A percentile compares a stretch with the other conserved stretches of the same genome.
Conservation (phyloP, 176 grass and related monocot genomes). For the Miscanthus lutarioriparius region DNA sequence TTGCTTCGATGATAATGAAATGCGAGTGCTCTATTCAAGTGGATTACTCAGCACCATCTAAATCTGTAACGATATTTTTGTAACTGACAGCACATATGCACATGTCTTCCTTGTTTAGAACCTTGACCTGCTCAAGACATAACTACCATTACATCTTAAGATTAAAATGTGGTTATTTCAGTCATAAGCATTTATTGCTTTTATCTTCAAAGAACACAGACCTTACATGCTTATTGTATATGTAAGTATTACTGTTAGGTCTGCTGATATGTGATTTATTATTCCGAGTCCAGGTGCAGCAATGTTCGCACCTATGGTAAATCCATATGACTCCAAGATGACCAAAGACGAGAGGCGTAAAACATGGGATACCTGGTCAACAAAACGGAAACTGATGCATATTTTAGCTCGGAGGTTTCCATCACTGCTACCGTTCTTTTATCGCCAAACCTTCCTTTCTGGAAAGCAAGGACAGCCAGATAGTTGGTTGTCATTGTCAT, state of each 20-base stretch:
- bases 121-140: neutral
- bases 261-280: neutral
- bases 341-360: slow-evolving; percentile 85
- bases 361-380: slow-evolving; percentile 82
- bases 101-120: slow-evolving; percentile 4
- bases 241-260: neutral
- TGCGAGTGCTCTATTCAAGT: neutral
- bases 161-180: slow-evolving; percentile 4
- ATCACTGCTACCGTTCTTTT: slow-evolving; percentile 72
- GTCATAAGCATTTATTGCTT: neutral
- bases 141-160: slow-evolving; percentile 18
- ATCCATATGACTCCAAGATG: slow-evolving; percentile 90
- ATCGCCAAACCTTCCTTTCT: slow-evolving; percentile 80
- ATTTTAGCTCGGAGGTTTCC: slow-evolving; percentile 93
- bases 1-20: slow-evolving; percentile 22
- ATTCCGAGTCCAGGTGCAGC: slow-evolving; percentile 64
- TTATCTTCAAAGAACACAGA: neutral
- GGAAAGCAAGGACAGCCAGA: slow-evolving; percentile 71
- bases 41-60: neutral
- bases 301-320: slow-evolving; percentile 90
- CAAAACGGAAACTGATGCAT: slow-evolving; percentile 84
- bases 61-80: neutral
- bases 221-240: neutral
- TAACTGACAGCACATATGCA: neutral
- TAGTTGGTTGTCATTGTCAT: slow-evolving; percentile 78